Evolutionary conservation across 2,329 filamentous ascomycete species (phyloP).

Genomic region (Hypomyces rosellus): DNA sequence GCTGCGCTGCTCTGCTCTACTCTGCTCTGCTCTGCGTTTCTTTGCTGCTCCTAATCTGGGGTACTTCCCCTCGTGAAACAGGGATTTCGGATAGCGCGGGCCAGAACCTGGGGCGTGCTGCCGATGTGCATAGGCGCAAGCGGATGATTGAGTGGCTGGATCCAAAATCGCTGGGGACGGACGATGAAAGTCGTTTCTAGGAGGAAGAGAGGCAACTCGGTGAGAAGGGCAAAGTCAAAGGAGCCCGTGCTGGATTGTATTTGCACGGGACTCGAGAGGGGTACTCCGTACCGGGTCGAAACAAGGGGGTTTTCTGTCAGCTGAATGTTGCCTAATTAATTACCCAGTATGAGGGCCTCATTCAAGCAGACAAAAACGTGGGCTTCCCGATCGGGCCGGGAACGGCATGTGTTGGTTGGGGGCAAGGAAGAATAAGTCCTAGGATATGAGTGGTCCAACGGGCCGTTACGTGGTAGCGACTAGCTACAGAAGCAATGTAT

Average conservation of each 20-base stretch:
- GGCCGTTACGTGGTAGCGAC: conserved; percentile 1
- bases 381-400: conserved; percentile 15
- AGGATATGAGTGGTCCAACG: neutral
- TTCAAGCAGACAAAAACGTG: conserved; percentile 12
- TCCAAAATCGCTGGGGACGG: conserved; percentile 5
- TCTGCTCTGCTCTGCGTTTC: too few relatives aligned
- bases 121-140: conserved; percentile 16
- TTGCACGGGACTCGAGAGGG: conserved; percentile 21
- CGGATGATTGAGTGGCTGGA: conserved; percentile 10
- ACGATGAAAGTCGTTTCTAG: conserved; percentile 31
- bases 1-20: neutral
- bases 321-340: conserved; percentile 11
- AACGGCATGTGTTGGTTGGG: neutral
- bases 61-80: conserved; percentile 6
- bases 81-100: conserved; percentile 18
- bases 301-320: conserved; percentile 3
- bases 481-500: neutral
- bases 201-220: conserved; percentile 34
- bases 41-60: too few relatives aligned
- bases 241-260: conserved; percentile 35
- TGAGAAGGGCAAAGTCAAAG: conserved; percentile 31
- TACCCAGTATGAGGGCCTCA: conserved; percentile 2
- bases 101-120: conserved; percentile 18
- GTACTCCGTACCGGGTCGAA: conserved; percentile 29
- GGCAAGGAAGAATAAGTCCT: conserved; percentile 6